Percentiles rank a stretch among this genome's conserved stretches.
phyloP scores from a whole-genome alignment of 2,329 filamentous ascomycete species.

The Clarireedia hainanense region DNA sequence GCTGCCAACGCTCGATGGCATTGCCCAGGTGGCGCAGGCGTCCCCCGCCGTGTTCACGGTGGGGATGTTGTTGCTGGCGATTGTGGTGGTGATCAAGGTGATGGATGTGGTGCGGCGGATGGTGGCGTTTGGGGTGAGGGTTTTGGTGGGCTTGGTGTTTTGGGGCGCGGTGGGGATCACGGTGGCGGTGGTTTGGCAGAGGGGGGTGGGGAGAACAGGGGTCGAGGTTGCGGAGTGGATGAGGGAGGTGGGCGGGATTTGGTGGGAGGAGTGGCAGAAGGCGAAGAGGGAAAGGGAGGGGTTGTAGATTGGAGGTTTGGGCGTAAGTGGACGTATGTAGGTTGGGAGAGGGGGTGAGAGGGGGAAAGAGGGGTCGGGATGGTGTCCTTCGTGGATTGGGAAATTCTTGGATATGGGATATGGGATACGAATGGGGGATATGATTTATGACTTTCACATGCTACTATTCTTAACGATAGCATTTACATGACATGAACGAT shows the following conservation, averaged over 20 bases:
- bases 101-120: conserved; percentile 62
- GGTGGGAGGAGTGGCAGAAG: conserved; percentile 52
- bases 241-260: conserved; percentile 44
- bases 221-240: conserved; percentile 49
- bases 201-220: conserved; percentile 57
- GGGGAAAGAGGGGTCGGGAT: not conserved
- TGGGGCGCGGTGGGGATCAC: conserved; percentile 52
- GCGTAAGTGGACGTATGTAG: not conserved
- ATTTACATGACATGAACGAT: not conserved
- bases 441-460: not conserved
- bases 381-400: too few relatives aligned
- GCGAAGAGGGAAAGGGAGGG: conserved; percentile 30
- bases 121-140: conserved; percentile 68
- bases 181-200: conserved; percentile 51
- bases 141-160: conserved; percentile 55
- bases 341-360: not conserved
- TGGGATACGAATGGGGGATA: not conserved
- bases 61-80: conserved; percentile 20
- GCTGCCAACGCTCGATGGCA: conserved; percentile 13
- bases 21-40: conserved; percentile 15
- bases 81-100: conserved; percentile 42
- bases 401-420: not conserved
- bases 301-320: conserved; percentile 1
- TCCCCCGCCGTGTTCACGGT: conserved; percentile 38
- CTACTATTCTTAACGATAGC: not conserved